Percentiles rank a stretch among this genome's conserved stretches.
phyloP scores from a whole-genome alignment of 129 eudicot genomes.

The Flaveria trinervia region DNA sequence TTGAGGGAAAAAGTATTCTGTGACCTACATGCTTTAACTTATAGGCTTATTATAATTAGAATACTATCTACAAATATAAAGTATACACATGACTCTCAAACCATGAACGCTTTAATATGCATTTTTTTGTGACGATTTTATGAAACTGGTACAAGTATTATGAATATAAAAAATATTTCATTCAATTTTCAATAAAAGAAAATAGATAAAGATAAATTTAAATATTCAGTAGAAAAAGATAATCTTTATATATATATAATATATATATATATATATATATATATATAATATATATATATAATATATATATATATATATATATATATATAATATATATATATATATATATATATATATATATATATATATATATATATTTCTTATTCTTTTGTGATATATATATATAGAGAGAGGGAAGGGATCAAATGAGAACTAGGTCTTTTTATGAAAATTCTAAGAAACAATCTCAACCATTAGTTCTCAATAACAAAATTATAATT shows the following conservation, averaged over 20 bases:
- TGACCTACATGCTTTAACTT: constrained; percentile 23
- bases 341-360: too few relatives aligned
- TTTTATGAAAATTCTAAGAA: too few relatives aligned
- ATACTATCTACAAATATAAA: constrained; percentile 8
- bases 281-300: too few relatives aligned
- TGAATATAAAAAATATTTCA: not conserved
- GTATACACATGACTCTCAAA: not conserved
- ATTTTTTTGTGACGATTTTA: not conserved
- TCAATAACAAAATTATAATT: too few relatives aligned
- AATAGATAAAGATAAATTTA: not conserved
- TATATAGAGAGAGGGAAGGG: too few relatives aligned
- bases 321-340: too few relatives aligned
- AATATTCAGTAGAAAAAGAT: not conserved
- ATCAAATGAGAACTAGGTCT: too few relatives aligned
- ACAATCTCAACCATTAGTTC: too few relatives aligned
- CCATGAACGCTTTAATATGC: constrained; percentile 1
- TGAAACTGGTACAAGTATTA: constrained; percentile 24
- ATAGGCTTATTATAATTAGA: constrained; percentile 1
- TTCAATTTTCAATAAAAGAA: not conserved
- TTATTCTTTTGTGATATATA: not conserved
- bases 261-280: not conserved
- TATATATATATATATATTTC: not conserved
- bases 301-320: too few relatives aligned
- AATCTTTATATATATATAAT: not conserved
- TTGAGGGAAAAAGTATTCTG: not conserved